Percentiles rank a stretch among this genome's conserved stretches.
Conservation (phyloP, 805 yeast genomes). For the Danielia oregonensis region DNA sequence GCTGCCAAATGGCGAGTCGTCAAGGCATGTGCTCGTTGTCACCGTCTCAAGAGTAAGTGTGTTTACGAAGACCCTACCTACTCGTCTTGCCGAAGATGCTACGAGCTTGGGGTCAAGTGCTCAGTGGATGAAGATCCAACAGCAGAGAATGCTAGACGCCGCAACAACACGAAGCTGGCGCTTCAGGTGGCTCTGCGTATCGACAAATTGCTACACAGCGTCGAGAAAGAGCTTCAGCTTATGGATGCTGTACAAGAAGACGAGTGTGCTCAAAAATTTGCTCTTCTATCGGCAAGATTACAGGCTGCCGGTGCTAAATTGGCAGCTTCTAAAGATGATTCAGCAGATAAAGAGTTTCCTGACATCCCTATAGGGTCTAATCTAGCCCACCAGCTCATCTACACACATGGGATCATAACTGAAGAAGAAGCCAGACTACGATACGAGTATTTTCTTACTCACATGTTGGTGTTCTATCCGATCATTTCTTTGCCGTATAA, state of each 20-base stretch:
- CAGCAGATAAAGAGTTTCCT: not conserved
- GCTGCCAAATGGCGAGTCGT: conserved; percentile 35
- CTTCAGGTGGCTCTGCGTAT: conserved; percentile 2
- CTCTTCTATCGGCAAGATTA: not conserved
- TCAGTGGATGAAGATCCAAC: conserved; percentile 54
- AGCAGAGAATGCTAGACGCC: conserved; percentile 23
- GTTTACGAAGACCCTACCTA: conserved; percentile 44
- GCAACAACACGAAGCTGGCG: conserved; percentile 1
- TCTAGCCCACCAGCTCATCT: conserved; percentile 35
- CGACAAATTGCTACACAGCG: conserved; percentile 3
- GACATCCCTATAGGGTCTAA: conserved; percentile 13
- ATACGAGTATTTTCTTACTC: conserved; percentile 30
- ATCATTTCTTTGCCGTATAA: conserved; percentile 38
- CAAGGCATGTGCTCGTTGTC: conserved; percentile 56
- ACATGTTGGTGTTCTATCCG: conserved; percentile 47
- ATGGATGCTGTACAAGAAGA: not conserved
- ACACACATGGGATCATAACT: conserved; percentile 27
- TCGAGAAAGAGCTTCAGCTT: conserved; percentile 3
- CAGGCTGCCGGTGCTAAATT: not conserved
- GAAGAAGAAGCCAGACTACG: conserved; percentile 32
- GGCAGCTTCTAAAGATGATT: not conserved
- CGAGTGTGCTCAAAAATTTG: not conserved
- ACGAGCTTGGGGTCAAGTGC: conserved; percentile 40
- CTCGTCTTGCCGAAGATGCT: conserved; percentile 45
- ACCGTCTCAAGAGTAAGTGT: conserved; percentile 50